Evolutionary conservation across 495 filamentous ascomycete species (phyloP), one percentile per base, ranked within the genome.

Genomic region (Podospora pseudopauciseta): DNA sequence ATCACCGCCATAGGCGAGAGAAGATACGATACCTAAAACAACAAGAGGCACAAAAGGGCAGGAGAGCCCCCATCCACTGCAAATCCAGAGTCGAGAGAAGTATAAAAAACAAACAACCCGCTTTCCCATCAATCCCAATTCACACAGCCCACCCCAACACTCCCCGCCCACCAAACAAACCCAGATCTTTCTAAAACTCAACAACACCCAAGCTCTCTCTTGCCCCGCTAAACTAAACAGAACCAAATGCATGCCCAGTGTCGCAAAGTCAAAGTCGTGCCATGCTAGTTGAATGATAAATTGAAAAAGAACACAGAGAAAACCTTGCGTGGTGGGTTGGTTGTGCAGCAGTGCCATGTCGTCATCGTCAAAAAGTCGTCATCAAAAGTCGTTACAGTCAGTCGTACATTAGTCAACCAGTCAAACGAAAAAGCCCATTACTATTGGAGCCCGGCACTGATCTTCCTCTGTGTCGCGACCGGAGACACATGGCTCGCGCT

Each of bases 401-500:
- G 60, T 30, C 23, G 23, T 23, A 23, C 23, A 23, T 23, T 23
- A 23, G 23, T 23, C 23, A 23, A 23, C 23, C 27, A 49, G 16
- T 30, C 60, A 63, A 9, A 18, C 60, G 23, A 23, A 23, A 23
- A 23, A 16, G 6, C 15, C 9, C 39, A 49, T 49, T 11, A 49
- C 60, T 54, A 66, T 19, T 66, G 59, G 16, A 72, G 59, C 16
- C 80, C 82, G 18, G 61, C 61, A 32, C 81, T 83, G 57, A 82
- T 73, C 75, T 83, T 84, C 44, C 82, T 74, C 19, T 72, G 70
- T 18, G 76, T 74, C 19, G 77, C 69, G 9, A 72, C 69, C 15
- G 74, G 74, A 16, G 77, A 66, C 23, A 68, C 70, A 39, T 71
- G 74, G 27, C 89, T 88, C 18, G 90, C 81, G 74, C 94, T 96